Percentiles rank a stretch among this genome's conserved stretches.
Evolutionary conservation across 2,329 filamentous ascomycete genomes (phyloP).

Genomic region (Colletotrichum sp.): DNA sequence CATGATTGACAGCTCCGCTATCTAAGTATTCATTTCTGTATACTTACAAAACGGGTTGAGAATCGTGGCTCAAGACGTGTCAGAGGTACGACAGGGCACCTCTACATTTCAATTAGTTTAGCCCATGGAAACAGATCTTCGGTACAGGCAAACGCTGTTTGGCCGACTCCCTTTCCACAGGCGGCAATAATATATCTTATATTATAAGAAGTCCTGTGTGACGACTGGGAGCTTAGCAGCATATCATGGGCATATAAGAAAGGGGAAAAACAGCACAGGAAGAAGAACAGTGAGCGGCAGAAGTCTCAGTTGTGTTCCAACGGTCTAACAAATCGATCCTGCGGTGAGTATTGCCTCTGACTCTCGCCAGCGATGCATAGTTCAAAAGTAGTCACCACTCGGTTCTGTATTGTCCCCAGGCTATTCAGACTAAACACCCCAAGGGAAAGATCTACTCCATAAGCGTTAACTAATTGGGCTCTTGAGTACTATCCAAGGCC

Average conservation of each 20-base stretch:
- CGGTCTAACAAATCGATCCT: background rate
- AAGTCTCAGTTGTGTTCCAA: too few relatives aligned
- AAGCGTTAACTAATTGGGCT: too few relatives aligned
- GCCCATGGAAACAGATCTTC: too few relatives aligned
- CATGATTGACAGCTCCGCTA: background rate
- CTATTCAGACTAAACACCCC: too few relatives aligned
- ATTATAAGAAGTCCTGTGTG: background rate
- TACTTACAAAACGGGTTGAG: background rate
- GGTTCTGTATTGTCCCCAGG: too few relatives aligned
- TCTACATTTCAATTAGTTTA: background rate
- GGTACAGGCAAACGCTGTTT: background rate
- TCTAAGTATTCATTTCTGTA: rapidly evolving
- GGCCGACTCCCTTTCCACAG: background rate
- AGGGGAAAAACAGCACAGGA: too few relatives aligned
- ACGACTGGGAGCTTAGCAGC: rapidly evolving
- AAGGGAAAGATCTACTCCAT: too few relatives aligned
- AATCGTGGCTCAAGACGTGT: background rate
- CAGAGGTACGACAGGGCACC: rapidly evolving
- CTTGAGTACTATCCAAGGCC: too few relatives aligned
- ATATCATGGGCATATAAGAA: background rate
- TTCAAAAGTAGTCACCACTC: too few relatives aligned
- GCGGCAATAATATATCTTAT: background rate
- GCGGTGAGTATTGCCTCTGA: too few relatives aligned
- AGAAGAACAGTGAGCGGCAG: too few relatives aligned
- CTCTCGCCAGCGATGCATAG: too few relatives aligned